Conservation (phyloP, 768 basidiomycete genomes). For the Termitomyces bulborhizus region DNA sequence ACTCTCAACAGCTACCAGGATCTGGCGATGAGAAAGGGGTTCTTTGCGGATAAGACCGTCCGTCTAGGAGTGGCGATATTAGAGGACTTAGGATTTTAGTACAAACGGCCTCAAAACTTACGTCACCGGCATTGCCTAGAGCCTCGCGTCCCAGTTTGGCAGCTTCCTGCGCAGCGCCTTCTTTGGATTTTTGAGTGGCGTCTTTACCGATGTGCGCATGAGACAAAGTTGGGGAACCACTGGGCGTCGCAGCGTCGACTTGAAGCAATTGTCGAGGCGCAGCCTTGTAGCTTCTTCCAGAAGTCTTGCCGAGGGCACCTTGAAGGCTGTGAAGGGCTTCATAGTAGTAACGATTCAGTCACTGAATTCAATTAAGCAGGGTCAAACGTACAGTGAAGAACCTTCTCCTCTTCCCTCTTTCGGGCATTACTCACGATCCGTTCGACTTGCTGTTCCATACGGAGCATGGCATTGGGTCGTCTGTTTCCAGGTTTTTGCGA, state of each 20-base stretch:
- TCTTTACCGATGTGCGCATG: constrained; percentile 51
- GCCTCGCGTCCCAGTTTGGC: constrained; percentile 71
- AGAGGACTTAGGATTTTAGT: background rate
- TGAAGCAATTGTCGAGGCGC: constrained; percentile 96
- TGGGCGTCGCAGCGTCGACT: constrained; percentile 53
- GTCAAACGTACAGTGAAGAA: constrained; percentile 41
- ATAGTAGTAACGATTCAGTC: background rate
- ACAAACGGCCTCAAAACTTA: constrained; percentile 19
- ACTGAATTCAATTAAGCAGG: background rate
- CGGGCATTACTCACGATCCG: constrained; percentile 90
- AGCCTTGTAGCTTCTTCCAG: constrained; percentile 89
- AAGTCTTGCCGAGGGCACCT: constrained; percentile 93
- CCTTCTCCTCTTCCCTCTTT: constrained; percentile 81
- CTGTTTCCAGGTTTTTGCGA: constrained; percentile 61
- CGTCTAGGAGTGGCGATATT: constrained; percentile 30
- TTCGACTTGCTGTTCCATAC: constrained; percentile 95
- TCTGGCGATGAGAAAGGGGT: constrained; percentile 74
- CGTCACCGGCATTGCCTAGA: constrained; percentile 55
- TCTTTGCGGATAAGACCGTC: constrained; percentile 59
- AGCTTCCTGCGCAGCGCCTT: constrained; percentile 65
- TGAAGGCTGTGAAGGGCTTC: constrained; percentile 72
- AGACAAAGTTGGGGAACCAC: constrained; percentile 37
- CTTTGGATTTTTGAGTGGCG: constrained; percentile 28
- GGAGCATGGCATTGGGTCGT: constrained; percentile 81
- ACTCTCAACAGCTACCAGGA: constrained; percentile 72